Base-by-base conservation (phyloP, 1,139 yeast species). In the Saccharomyces hybrid region DNA sequence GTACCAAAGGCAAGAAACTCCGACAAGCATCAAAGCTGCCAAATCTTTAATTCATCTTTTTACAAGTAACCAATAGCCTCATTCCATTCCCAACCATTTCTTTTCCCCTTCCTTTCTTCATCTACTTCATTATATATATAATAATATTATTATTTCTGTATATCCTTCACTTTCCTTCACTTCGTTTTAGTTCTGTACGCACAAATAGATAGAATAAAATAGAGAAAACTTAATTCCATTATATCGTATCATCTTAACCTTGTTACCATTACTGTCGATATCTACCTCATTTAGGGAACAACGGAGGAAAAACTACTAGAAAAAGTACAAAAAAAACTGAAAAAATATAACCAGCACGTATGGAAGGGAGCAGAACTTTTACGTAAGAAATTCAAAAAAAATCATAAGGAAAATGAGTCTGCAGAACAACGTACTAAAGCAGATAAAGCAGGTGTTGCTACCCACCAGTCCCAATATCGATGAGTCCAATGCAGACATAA, bases 11-110 rank as follows among this genome's bases (percentile, higher is more conserved):
- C 66, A 64, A 53, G 61, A 62, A 49, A 69, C 72, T 1, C 72
- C 72, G 42, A 61, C 64, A 62, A 66, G 70, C 48, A 66, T 67
- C 16, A 66, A 66, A 53, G 72, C 72, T 26, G 72, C 72, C 3
- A 67, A 66, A 52, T 68, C 71, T 9, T 59, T 69, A 50, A 55
- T 68, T 24, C 67, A 66, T 47, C 59, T 68, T 32, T 67, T 47
- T 24, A 32, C 53, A 14, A 47, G 53, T 34, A 47, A 38, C 44
- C 44, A 38, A 19, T 38, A 38, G n/a, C 11, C 44, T 11, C 44
- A 24, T 21, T 12, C 5, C 44, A 24, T 21, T 12, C 29, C 31
- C 48, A 46, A 12, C 6, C 16, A 19, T 24, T 46, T 7, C 27
- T 24, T 46, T 12, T 5, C 42, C 6, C 19, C n/a, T 19, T 38